Evolutionary conservation across 176 grass and related monocot species (phyloP).

Genomic region (Triticum dicoccoides): DNA sequence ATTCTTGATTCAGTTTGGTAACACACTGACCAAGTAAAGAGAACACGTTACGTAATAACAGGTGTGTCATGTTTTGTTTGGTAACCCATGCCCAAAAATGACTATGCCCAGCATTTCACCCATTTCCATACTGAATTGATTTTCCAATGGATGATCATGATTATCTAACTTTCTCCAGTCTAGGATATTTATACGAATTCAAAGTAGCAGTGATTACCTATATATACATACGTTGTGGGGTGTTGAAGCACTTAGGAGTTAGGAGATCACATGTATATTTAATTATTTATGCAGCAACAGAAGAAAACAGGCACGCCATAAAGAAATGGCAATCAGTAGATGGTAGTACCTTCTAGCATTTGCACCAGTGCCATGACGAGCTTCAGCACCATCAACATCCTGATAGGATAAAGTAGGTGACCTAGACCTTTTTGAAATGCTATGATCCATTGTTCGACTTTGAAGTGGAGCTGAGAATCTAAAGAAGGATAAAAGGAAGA

Average conservation of each 20-base stretch:
- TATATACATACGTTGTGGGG: neutral
- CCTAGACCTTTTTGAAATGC: constrained; percentile 54
- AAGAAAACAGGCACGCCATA: neutral
- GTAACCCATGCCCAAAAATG: neutral
- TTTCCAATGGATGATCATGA: neutral
- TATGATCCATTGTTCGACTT: constrained; percentile 41
- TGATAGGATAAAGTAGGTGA: constrained; percentile 48
- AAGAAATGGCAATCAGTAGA: constrained; percentile 12
- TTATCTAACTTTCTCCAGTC: constrained; percentile 8
- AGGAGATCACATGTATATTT: neutral
- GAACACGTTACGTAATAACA: neutral
- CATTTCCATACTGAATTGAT: neutral
- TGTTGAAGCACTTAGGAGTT: constrained; percentile 16
- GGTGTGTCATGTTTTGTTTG: neutral
- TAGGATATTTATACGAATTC: neutral
- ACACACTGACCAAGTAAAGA: neutral
- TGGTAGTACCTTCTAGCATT: constrained; percentile 50
- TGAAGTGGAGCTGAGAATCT: constrained; percentile 36
- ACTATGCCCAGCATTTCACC: neutral
- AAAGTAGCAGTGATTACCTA: neutral
- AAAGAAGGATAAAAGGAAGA: constrained; percentile 7
- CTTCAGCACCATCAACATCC: constrained; percentile 43
- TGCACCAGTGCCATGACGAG: constrained; percentile 18
- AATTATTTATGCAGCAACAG: neutral
- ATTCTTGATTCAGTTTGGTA: constrained; percentile 11